Evolutionary conservation across 192 early-diverging fungal genomes (phyloP).

Genomic region (Coemansia sp.): DNA sequence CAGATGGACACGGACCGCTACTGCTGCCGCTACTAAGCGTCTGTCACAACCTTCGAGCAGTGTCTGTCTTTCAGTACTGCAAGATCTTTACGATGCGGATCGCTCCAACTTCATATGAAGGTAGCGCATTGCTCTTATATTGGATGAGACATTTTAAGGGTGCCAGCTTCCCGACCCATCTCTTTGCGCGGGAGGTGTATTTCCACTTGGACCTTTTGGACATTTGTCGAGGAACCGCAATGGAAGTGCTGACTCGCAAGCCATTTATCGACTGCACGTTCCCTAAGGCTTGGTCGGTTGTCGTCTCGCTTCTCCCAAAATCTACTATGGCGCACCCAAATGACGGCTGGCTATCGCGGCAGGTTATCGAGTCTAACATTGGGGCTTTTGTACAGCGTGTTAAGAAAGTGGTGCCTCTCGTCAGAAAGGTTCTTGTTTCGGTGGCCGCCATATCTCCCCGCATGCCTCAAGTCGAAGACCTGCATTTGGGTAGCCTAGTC

Average conservation of each 20-base stretch:
- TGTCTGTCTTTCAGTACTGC: neutral
- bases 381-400: neutral
- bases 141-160: neutral
- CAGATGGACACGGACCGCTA: neutral
- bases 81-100: neutral
- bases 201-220: neutral
- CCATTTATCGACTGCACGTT: neutral
- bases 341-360: neutral
- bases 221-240: neutral
- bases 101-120: neutral
- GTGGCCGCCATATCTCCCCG: neutral
- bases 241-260: neutral
- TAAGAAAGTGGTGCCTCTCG: neutral
- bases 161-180: neutral
- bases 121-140: neutral
- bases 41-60: neutral
- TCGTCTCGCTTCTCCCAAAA: neutral
- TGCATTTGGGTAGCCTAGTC: neutral
- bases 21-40: neutral
- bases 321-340: neutral
- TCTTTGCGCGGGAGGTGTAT: neutral
- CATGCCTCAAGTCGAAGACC: neutral
- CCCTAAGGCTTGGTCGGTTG: neutral
- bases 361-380: neutral
- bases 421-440: neutral